Conservation (phyloP, 73 alveolate genomes). For the Stentor coeruleus region DNA sequence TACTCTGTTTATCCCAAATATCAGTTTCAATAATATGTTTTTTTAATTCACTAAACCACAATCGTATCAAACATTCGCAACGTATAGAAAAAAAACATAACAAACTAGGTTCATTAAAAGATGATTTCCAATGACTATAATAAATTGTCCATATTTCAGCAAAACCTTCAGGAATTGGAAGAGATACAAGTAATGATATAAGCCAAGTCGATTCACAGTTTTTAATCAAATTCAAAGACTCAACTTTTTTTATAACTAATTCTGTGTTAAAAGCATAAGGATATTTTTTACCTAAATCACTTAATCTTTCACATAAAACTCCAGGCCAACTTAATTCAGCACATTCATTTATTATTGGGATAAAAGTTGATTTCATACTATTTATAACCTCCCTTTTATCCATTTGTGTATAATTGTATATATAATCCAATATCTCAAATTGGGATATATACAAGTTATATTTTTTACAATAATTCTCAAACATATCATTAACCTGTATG, state of each 20-base stretch:
- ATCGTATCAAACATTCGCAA: background rate
- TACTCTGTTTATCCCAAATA: background rate
- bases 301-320: background rate
- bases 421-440: background rate
- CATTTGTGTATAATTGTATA: background rate
- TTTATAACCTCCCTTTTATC: background rate
- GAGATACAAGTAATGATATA: background rate
- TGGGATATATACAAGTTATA: background rate
- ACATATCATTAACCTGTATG: background rate
- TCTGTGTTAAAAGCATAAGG: background rate
- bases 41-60: background rate
- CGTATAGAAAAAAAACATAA: background rate
- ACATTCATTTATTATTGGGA: background rate
- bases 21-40: background rate
- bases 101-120: background rate
- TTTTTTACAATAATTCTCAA: constrained; percentile 1
- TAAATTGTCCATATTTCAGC: constrained; percentile 12
- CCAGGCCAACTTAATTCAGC: constrained; percentile 3
- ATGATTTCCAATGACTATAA: background rate
- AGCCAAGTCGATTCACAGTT: constrained; percentile 6
- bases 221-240: background rate
- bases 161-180: background rate
- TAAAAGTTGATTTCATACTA: constrained; percentile 6
- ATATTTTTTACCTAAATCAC: background rate
- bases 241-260: background rate